Evolutionary conservation across 176 grass and related monocot genomes (phyloP), one percentile per base, ranked within the genome.

Genomic region (Microstegium vimineum): DNA sequence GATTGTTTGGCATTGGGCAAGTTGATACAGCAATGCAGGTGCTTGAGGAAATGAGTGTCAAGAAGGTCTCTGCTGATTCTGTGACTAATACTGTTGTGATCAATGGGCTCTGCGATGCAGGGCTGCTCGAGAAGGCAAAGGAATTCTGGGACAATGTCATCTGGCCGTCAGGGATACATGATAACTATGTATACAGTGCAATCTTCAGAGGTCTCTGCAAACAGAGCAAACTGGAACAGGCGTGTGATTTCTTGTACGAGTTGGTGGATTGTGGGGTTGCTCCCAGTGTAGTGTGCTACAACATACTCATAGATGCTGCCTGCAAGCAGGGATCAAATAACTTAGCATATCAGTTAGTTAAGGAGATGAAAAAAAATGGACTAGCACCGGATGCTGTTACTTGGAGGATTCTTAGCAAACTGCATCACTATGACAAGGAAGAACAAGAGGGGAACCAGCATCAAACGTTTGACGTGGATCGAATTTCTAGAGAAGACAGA

Each of bases 221-320:
- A 45, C 69, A 66, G 7, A 87, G 81, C 12, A 93, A 93, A 88
- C 80, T 98, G 26, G 87, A 95, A 56, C 89, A 87, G 77, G 92
- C 96, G 30, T 98, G 90, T 27, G 89, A 98, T 86, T 99, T 95
- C 72, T 86, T 99, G 13, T 93, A 92, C 73, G 89, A 91, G 78
- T 82, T 95, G 83, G 85, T 90, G 17, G 89, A 93, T 75, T 90
- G 45, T 59, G 79, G 87, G 67, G 66, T 90, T 79, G 33, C 46
- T 74, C 90, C 91, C 16, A 62, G 96, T 40, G 56, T 94, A 30
- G 46, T 98, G 45, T 93, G 90, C 90, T 95, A 95, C 80, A 98
- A 95, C 62, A 89, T 95, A 79, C 83, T 98, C 41, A 63, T 98
- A 31, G 85, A 90, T 33, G 67, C 82, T 86, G 89, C 93, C 52